Percentiles rank a stretch among this genome's conserved stretches.
Evolutionary conservation across 1,139 yeast genomes (phyloP).

Genomic region (Pichia sp.): DNA sequence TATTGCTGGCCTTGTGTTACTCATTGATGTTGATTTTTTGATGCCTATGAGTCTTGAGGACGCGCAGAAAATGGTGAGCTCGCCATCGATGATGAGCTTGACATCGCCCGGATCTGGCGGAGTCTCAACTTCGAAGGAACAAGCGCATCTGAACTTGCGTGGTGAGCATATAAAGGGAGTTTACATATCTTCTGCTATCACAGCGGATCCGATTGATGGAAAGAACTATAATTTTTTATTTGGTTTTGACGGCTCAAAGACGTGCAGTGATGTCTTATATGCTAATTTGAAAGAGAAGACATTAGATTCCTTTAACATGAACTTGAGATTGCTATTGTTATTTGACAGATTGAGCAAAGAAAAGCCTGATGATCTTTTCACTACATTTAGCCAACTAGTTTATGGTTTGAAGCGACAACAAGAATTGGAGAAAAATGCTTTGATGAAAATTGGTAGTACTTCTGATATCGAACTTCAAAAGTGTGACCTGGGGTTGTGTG

Average conservation of each 20-base stretch:
- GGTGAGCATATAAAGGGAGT: too few species aligned
- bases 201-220: slow-evolving; percentile 17
- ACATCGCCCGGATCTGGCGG: too few species aligned
- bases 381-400: slow-evolving; percentile 23
- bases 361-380: slow-evolving; percentile 27
- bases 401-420: slow-evolving; percentile 17
- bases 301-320: slow-evolving; percentile 26
- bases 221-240: slow-evolving; percentile 20
- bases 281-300: slow-evolving; percentile 23
- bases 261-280: slow-evolving; percentile 21
- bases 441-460: slow-evolving; percentile 17
- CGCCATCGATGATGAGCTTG: too few species aligned
- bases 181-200: too few species aligned
- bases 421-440: slow-evolving; percentile 7
- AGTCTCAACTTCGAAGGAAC: too few species aligned
- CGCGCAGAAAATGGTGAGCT: too few species aligned
- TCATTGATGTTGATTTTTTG: slow-evolving; percentile 29
- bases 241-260: slow-evolving; percentile 16
- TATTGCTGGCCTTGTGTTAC: slow-evolving; percentile 25
- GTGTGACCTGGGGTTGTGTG: slow-evolving; percentile 17
- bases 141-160: too few species aligned
- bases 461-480: slow-evolving; percentile 10
- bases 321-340: slow-evolving; percentile 25
- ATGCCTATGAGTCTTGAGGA: too few species aligned
- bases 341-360: slow-evolving; percentile 26